Percentiles rank a stretch among this genome's conserved stretches.
Evolutionary conservation across 2,329 filamentous ascomycete species (phyloP).

Genomic region (Ophiostoma sp.): DNA sequence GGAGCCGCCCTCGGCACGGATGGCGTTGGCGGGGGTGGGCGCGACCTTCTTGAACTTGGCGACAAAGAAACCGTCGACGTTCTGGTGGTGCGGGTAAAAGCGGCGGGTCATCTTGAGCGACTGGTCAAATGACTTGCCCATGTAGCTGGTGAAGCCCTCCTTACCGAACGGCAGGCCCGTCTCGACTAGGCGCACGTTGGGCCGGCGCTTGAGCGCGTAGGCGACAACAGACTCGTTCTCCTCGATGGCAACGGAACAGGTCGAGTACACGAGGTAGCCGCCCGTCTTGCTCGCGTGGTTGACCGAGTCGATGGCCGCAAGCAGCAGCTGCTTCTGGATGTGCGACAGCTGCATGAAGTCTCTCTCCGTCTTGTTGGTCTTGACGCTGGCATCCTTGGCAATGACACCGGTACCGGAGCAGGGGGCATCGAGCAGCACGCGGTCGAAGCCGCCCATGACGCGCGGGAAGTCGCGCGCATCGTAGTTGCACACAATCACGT

Average conservation of each 20-base stretch:
- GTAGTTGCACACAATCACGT: slow-evolving; percentile 92
- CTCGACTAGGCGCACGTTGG: slow-evolving; percentile 89
- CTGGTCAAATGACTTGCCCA: slow-evolving; percentile 85
- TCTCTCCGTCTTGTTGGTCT: slow-evolving; percentile 95
- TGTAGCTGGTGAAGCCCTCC: slow-evolving; percentile 85
- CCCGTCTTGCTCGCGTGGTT: slow-evolving; percentile 95
- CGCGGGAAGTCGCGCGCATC: slow-evolving; percentile 90
- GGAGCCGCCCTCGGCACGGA: slow-evolving; percentile 31
- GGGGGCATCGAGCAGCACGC: slow-evolving; percentile 87
- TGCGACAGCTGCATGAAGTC: slow-evolving; percentile 94
- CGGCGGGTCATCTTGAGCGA: slow-evolving; percentile 75
- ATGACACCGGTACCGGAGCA: slow-evolving; percentile 98
- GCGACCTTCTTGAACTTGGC: slow-evolving; percentile 94
- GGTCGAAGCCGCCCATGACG: slow-evolving; percentile 92
- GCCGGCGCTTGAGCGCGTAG: slow-evolving; percentile 84
- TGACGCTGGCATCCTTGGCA: slow-evolving; percentile 90
- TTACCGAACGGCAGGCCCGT: slow-evolving; percentile 86
- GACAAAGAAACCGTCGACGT: slow-evolving; percentile 90
- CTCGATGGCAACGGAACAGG: slow-evolving; percentile 48
- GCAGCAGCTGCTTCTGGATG: slow-evolving; percentile 86
- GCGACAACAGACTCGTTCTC: slow-evolving; percentile 82
- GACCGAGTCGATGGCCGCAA: slow-evolving; percentile 89
- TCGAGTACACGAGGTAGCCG: slow-evolving; percentile 94
- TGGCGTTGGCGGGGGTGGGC: slow-evolving; percentile 60
- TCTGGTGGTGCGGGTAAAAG: slow-evolving; percentile 78